Percentiles rank a stretch among this genome's conserved stretches.
These are phyloP conservation scores for Blastomyces emzantsi DNA, from an alignment of 2,329 filamentous ascomycete species.

Conservation along the genomic window DNA sequence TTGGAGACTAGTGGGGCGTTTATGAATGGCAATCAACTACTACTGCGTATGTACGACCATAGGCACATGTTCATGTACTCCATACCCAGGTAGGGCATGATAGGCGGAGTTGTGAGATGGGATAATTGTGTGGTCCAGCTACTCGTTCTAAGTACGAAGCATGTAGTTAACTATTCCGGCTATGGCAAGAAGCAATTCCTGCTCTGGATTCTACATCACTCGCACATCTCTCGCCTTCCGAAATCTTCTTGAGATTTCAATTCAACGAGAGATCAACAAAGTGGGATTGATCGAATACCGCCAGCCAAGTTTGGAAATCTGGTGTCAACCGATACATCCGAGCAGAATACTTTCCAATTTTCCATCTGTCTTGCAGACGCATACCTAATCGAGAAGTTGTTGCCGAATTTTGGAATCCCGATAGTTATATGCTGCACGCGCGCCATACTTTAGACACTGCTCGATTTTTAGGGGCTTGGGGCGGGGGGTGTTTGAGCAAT, in stretches of 20 bases:
- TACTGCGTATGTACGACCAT: not conserved
- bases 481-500: not conserved
- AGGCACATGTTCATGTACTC: not conserved
- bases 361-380: not conserved
- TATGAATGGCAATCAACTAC: not conserved
- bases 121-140: not conserved
- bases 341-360: not conserved
- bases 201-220: not conserved
- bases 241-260: not conserved
- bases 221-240: not conserved
- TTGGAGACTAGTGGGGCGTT: not conserved
- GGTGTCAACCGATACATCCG: not conserved
- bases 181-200: not conserved
- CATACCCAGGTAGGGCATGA: not conserved
- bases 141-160: not conserved
- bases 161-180: not conserved
- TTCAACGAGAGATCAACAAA: not conserved
- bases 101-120: not conserved
- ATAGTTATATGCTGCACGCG: not conserved
- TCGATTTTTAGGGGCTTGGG: not conserved
- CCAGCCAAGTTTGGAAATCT: not conserved
- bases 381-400: not conserved
- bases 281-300: not conserved
- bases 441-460: not conserved
- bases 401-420: not conserved